Percentiles rank a stretch among this genome's conserved stretches.
Evolutionary conservation across 805 yeast species (phyloP).

Genomic region (Saccharomycopsis guyanensis): DNA sequence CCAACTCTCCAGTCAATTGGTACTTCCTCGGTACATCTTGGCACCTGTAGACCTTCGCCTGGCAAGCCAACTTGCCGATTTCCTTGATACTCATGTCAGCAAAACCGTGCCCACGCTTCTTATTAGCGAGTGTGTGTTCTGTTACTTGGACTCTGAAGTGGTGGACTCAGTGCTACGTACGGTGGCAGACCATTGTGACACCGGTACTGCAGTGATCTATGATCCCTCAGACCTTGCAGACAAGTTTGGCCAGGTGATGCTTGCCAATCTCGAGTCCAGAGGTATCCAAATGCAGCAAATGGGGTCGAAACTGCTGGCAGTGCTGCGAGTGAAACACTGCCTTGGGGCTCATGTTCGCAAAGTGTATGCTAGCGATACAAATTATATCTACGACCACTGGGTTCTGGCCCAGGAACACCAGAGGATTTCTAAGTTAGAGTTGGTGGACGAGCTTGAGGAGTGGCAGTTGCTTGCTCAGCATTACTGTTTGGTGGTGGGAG

Average conservation of each 20-base stretch:
- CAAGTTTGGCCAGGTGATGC: conserved; percentile 64
- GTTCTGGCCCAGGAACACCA: conserved; percentile 30
- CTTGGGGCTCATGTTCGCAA: not conserved
- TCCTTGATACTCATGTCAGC: conserved; percentile 25
- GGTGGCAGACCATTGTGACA: conserved; percentile 29
- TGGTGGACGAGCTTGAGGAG: conserved; percentile 73
- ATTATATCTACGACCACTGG: conserved; percentile 24
- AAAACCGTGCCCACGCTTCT: conserved; percentile 46
- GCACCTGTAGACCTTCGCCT: conserved; percentile 48
- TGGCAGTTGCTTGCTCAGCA: conserved; percentile 53
- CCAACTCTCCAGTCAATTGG: too few relatives aligned
- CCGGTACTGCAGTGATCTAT: conserved; percentile 40
- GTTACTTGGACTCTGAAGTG: conserved; percentile 51
- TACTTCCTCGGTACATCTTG: conserved; percentile 40
- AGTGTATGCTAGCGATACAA: conserved; percentile 23
- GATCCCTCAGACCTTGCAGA: conserved; percentile 63
- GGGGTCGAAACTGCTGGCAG: conserved; percentile 27
- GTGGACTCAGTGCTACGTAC: conserved; percentile 38
- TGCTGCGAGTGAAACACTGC: not conserved
- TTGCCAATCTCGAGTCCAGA: conserved; percentile 46
- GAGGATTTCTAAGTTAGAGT: conserved; percentile 47
- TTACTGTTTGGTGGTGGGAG: conserved; percentile 37
- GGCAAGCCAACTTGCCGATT: conserved; percentile 21
- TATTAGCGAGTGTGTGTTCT: conserved; percentile 69
- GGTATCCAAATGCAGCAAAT: conserved; percentile 54